Evolutionary conservation across 1,284 basidiomycete genomes (phyloP), one percentile per base, ranked within the genome.

Genomic region (Trametes sp.): DNA sequence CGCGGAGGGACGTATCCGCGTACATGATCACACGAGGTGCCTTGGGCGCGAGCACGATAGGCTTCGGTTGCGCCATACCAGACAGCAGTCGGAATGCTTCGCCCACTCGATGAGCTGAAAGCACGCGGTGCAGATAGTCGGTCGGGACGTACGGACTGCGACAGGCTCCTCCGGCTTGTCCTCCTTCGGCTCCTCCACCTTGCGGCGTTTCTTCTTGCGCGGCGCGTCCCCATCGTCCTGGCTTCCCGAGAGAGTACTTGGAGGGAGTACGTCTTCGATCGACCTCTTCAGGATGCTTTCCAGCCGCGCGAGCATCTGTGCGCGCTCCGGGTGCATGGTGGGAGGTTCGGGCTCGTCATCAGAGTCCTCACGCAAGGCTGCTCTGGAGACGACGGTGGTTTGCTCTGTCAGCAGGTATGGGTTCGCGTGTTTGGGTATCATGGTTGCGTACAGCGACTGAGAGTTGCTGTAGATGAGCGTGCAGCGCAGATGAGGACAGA

Each of bases 71-170:
- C 9, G 53, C 10, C 21, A 60, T 46, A 1, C 68, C 62, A 23
- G 77, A 78, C 7, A 78, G 46, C 19, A 78, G 68, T n/a, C 76
- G 74, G 61, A 77, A 77, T 7, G 72, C 76, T 77, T 46, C 21
- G 13, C 10, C 13, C 2, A 2, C 9, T 36, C 2, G 23, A n/a
- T n/a, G n/a, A n/a, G n/a, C n/a, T n/a, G n/a, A n/a, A n/a, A n/a
- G n/a, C n/a, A n/a, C n/a, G n/a, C n/a, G n/a, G n/a, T n/a, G n/a
- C n/a, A n/a, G n/a, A n/a, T n/a, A n/a, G n/a, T n/a, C n/a, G n/a
- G n/a, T n/a, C 5, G 21, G 24, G 29, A 61, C 68, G 50, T 52
- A 68, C 68, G 57, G 38, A 66, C 65, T 46, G 48, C 54, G 9
- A 63, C 54, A 0, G 36, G 51, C 44, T 52, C 21, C 28, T 44